Base-by-base conservation (phyloP, 352 stramenopile genomes). In the Globisporangium orthogonon region DNA sequence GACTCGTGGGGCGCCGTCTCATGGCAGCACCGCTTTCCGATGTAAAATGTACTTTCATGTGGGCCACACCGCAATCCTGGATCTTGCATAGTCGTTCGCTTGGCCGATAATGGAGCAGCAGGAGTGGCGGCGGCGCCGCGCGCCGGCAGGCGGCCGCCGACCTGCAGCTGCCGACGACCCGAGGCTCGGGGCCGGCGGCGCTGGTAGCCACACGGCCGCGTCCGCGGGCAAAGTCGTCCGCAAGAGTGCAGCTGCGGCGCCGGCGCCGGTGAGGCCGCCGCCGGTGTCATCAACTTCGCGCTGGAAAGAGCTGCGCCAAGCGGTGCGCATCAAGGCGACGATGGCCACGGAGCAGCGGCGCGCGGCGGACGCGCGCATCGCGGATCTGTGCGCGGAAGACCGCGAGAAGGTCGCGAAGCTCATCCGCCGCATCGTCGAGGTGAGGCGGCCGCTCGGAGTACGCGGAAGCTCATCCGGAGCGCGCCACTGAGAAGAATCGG, bases 391-490 rank as follows among this genome's bases (percentile, higher is more conserved):
- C 45, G 74, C 73, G 13, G 68, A 89, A 58, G 83, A 93, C 65
- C 77, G 83, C 29, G 74, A 90, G 6, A 93, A 93, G 68, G 79
- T 93, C 54, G 66, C 78, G 41, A 90, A 91, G 52, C 60, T 93
- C n/a, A 70, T 91, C 14, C 80, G 62, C 1, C 78, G 83, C 40
- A 74, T 93, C 23, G 78, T 91, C 18, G 80, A 93, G 62, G 80
- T 90, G 53, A 33, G 28, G 5, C 50, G 41, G 23, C 23, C 23
- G 23, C 23, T 23, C 23, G 23, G 23, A 23, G 23, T 23, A 23
- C 23, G 23, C 23, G 23, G 23, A 23, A 23, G 23, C 23, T 23
- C 23, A 1, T 23, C 23, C 23, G 23, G 23, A 23, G 23, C 23
- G 23, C 23, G 23, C 23, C 23, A 23, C 23, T 23, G 23, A 23